Evolutionary conservation across 2,329 filamentous ascomycete species (phyloP).

Genomic region (Alternaria panax): DNA sequence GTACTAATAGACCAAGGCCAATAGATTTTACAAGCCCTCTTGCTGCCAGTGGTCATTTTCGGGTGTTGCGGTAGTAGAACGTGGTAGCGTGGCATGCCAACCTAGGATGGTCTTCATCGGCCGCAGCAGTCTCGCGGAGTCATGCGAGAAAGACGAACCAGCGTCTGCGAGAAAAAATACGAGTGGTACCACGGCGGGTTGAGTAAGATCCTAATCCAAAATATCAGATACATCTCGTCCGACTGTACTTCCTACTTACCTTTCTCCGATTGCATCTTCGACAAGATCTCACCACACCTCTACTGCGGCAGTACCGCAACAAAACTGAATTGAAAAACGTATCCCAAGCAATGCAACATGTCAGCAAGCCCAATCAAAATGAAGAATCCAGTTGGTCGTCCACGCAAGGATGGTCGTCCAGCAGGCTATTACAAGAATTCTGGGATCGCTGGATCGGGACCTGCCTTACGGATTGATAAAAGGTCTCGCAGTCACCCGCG

Average conservation of each 20-base stretch:
- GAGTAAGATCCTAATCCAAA: neutral
- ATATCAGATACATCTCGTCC: neutral
- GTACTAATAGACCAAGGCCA: no score
- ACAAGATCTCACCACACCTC: neutral
- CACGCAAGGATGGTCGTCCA: neutral
- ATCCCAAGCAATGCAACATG: neutral
- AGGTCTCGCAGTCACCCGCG: neutral
- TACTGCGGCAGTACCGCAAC: neutral
- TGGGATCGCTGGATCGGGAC: neutral
- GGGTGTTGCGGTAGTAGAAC: neutral
- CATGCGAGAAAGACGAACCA: neutral
- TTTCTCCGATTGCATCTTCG: neutral
- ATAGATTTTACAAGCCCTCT: no score
- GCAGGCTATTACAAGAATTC: neutral
- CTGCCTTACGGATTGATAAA: neutral
- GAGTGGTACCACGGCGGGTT: neutral
- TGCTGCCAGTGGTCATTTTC: neutral
- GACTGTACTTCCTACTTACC: neutral
- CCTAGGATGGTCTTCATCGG: neutral
- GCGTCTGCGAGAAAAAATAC: neutral
- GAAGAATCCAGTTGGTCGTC: constrained; percentile 1
- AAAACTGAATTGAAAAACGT: neutral
- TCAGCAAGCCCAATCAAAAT: neutral
- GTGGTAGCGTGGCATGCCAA: neutral
- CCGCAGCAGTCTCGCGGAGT: neutral